Conservation (phyloP, 192 early-diverging fungal species). For the Jimgerdemannia flammicorona region DNA sequence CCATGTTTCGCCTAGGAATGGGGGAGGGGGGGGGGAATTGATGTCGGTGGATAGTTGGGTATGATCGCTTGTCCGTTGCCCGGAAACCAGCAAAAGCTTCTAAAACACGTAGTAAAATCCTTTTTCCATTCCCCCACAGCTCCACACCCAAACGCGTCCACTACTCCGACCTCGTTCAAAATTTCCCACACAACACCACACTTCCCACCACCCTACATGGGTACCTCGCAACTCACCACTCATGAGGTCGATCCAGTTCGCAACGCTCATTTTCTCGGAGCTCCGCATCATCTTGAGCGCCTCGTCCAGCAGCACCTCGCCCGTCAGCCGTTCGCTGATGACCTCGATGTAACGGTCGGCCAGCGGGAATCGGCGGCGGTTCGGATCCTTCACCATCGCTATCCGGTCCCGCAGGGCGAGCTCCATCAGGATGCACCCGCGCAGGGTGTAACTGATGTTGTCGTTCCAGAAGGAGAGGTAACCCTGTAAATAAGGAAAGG, state of each 20-base stretch:
- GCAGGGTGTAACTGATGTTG: constrained; percentile 93
- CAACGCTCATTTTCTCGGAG: constrained; percentile 81
- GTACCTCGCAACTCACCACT: constrained; percentile 62
- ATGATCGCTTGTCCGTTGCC: not conserved
- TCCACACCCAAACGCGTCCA: no score
- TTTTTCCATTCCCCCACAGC: not conserved
- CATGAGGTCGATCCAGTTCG: constrained; percentile 96
- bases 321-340: constrained; percentile 76
- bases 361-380: constrained; percentile 67
- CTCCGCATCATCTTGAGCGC: constrained; percentile 86
- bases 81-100: no score
- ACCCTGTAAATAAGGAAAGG: constrained; percentile 51
- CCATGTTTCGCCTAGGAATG: constrained; percentile 89
- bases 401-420: constrained; percentile 90
- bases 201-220: not conserved
- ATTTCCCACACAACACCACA: not conserved
- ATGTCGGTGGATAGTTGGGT: not conserved
- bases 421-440: constrained; percentile 96
- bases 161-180: constrained; percentile 3
- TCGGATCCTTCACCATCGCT: constrained; percentile 80
- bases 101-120: not conserved
- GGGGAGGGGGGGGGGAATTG: not conserved
- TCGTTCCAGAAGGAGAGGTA: constrained; percentile 99
- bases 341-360: constrained; percentile 85
- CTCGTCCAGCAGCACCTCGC: constrained; percentile 95